These are phyloP conservation scores for Papiliotrema fonsecae DNA, from an alignment of 1,284 basidiomycete genomes.

Conservation along the genomic window DNA sequence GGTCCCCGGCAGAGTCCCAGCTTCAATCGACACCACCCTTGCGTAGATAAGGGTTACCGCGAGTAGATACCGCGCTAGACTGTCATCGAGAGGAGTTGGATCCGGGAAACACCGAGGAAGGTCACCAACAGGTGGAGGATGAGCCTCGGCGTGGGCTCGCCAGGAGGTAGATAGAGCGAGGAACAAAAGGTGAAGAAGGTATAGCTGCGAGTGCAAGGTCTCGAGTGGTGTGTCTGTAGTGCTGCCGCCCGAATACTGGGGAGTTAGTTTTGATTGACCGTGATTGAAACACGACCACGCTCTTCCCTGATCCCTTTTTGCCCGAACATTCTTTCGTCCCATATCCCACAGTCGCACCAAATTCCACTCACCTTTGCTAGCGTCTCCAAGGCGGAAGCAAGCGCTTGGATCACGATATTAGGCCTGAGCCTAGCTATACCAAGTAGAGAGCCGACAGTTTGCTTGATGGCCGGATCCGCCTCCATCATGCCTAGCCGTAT, in stretches of 20 bases:
- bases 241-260: slow-evolving; percentile 40
- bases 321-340: no score
- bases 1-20: slow-evolving; percentile 4
- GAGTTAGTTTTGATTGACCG: slow-evolving; percentile 51
- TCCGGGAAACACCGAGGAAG: slow-evolving; percentile 56
- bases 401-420: slow-evolving; percentile 70
- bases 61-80: slow-evolving; percentile 77
- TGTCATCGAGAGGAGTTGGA: slow-evolving; percentile 73
- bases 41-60: slow-evolving; percentile 77
- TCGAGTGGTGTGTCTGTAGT: slow-evolving; percentile 57
- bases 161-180: slow-evolving; percentile 72
- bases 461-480: slow-evolving; percentile 63
- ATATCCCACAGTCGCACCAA: no score
- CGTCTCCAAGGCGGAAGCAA: slow-evolving; percentile 69
- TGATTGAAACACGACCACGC: slow-evolving; percentile 3
- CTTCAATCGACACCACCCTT: slow-evolving; percentile 59
- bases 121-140: slow-evolving; percentile 16
- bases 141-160: slow-evolving; percentile 42
- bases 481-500: slow-evolving; percentile 66
- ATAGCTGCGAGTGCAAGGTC: slow-evolving; percentile 81
- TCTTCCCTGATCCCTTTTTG: no score
- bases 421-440: slow-evolving; percentile 69
- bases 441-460: slow-evolving; percentile 71
- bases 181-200: slow-evolving; percentile 77
- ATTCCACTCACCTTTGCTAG: slow-evolving; percentile 64